A percentile compares a stretch with the other conserved stretches of the same genome.
These are phyloP conservation scores for Coemansia furcata DNA, from an alignment of 192 early-diverging fungal genomes.

Conservation along the genomic window DNA sequence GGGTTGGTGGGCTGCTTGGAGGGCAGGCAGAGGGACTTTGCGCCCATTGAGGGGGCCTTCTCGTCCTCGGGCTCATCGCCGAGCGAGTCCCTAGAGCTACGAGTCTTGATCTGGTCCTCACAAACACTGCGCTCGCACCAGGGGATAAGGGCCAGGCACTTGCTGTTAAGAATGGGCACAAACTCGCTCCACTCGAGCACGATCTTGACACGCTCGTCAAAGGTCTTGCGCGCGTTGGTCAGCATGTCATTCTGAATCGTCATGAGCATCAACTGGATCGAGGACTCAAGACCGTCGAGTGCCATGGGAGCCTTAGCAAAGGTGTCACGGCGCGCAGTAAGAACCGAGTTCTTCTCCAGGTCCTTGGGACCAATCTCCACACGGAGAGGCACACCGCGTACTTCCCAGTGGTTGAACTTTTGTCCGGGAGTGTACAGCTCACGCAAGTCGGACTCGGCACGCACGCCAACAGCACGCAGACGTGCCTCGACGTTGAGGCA, in stretches of 20 bases:
- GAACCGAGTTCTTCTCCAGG: conserved; percentile 73
- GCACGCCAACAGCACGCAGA: conserved; percentile 71
- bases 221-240: conserved; percentile 70
- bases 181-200: conserved; percentile 92
- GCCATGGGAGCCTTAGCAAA: conserved; percentile 62
- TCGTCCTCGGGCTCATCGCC: conserved; percentile 85
- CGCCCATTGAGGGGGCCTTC: conserved; percentile 98
- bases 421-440: conserved; percentile 89
- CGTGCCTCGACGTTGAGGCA: conserved; percentile 66
- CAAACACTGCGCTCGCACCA: conserved; percentile 93
- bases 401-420: conserved; percentile 99
- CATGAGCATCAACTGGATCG: conserved; percentile 62
- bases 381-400: conserved; percentile 94
- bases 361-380: conserved; percentile 98
- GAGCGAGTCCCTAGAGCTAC: conserved; percentile 65
- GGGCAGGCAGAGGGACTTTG: conserved; percentile 98
- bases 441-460: conserved; percentile 76
- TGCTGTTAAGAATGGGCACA: conserved; percentile 84
- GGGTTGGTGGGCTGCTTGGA: conserved; percentile 87
- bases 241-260: conserved; percentile 92
- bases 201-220: conserved; percentile 71
- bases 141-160: conserved; percentile 84
- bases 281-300: conserved; percentile 58
- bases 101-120: conserved; percentile 96
- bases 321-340: conserved; percentile 82